Percentiles rank a stretch among this genome's conserved stretches.
phyloP scores from a whole-genome alignment of 805 yeast species.

The Hanseniaspora vineae region DNA sequence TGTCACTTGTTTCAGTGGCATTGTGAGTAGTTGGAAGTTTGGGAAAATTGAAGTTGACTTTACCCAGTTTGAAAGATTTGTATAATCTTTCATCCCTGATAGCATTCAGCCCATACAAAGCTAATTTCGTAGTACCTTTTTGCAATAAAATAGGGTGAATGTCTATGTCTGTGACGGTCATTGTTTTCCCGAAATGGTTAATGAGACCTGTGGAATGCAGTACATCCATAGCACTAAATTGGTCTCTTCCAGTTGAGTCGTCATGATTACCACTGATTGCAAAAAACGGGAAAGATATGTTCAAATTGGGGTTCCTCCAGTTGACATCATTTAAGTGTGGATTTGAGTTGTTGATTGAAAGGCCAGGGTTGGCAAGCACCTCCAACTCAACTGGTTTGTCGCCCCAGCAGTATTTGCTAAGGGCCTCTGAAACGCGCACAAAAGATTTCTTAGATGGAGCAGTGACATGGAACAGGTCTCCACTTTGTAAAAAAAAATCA shows the following conservation, averaged over 20 bases:
- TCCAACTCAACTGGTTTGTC: conserved; percentile 81
- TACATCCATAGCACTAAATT: conserved; percentile 77
- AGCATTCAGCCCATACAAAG: conserved; percentile 79
- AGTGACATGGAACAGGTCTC: conserved; percentile 85
- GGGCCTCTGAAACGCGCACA: conserved; percentile 64
- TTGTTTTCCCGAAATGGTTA: conserved; percentile 80
- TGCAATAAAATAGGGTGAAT: conserved; percentile 68
- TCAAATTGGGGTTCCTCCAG: conserved; percentile 82
- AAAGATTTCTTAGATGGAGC: conserved; percentile 69
- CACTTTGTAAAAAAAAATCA: conserved; percentile 84
- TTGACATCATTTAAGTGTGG: conserved; percentile 62
- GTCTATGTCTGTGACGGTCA: conserved; percentile 59
- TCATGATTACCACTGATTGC: conserved; percentile 95
- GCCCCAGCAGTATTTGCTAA: conserved; percentile 66
- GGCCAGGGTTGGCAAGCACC: conserved; percentile 62
- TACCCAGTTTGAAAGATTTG: conserved; percentile 68
- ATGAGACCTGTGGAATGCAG: conserved; percentile 69
- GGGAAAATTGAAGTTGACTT: conserved; percentile 70
- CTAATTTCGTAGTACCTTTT: conserved; percentile 71
- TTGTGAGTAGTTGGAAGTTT: conserved; percentile 23
- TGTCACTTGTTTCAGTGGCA: conserved; percentile 8
- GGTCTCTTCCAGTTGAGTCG: conserved; percentile 81
- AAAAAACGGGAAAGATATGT: conserved; percentile 80
- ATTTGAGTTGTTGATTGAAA: conserved; percentile 35
- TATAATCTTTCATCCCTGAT: conserved; percentile 82